Evolutionary conservation across 352 stramenopile species (phyloP).

Genomic region (Peronospora belbahrii): DNA sequence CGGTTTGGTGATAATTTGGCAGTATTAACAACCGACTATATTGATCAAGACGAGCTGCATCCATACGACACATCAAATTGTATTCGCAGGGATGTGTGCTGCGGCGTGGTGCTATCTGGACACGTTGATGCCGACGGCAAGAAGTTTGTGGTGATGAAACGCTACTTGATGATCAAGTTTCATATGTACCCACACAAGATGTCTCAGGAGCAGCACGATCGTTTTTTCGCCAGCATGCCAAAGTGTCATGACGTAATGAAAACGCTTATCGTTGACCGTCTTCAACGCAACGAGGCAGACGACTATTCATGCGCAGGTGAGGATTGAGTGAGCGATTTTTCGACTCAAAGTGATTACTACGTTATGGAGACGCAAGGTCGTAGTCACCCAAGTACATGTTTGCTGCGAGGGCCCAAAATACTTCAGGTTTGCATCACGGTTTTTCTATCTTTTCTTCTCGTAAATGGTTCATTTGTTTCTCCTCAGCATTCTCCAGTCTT

Average conservation of each 20-base stretch:
- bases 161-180: slow-evolving; percentile 71
- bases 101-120: slow-evolving; percentile 57
- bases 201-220: slow-evolving; percentile 46
- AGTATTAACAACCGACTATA: slow-evolving; percentile 65
- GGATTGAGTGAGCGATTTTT: slow-evolving; percentile 8
- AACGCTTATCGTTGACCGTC: slow-evolving; percentile 42
- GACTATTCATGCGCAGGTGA: slow-evolving; percentile 14
- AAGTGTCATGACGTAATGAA: slow-evolving; percentile 58
- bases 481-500: neutral
- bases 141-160: slow-evolving; percentile 73
- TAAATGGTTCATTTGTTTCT: slow-evolving; percentile 11
- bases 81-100: slow-evolving; percentile 73
- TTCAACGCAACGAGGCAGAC: slow-evolving; percentile 27
- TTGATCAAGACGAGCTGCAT: slow-evolving; percentile 72
- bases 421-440: neutral
- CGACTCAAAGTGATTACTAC: neutral
- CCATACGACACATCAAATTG: slow-evolving; percentile 58
- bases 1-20: slow-evolving; percentile 53
- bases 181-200: slow-evolving; percentile 76
- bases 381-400: neutral
- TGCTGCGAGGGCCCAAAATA: neutral
- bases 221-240: slow-evolving; percentile 55
- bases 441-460: slow-evolving; percentile 21
- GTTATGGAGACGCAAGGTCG: slow-evolving; percentile 3
- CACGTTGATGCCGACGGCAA: slow-evolving; percentile 54